phyloP scores from a whole-genome alignment of 1,284 basidiomycete genomes.

The Apiotrichum montevideense region DNA sequence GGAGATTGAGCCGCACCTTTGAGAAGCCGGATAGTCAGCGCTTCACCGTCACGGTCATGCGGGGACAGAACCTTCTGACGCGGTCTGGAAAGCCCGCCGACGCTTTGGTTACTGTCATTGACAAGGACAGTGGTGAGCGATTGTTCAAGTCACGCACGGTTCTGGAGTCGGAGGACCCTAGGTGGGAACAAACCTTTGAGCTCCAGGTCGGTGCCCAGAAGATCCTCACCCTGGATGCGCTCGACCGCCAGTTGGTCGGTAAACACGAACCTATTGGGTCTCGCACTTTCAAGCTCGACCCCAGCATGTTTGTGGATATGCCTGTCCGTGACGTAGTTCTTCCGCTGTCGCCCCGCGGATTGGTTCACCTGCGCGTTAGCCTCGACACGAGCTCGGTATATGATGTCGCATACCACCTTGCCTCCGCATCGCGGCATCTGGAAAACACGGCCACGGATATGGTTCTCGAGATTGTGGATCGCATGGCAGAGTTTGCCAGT shows the following conservation, averaged over 20 bases:
- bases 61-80: conserved; percentile 39
- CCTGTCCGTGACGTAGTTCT: conserved; percentile 35
- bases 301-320: conserved; percentile 23
- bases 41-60: conserved; percentile 34
- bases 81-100: conserved; percentile 36
- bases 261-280: conserved; percentile 43
- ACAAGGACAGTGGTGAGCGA: conserved; percentile 30
- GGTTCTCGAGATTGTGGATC: conserved; percentile 38
- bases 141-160: conserved; percentile 44
- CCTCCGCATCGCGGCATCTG: conserved; percentile 26
- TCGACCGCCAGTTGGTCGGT: conserved; percentile 43
- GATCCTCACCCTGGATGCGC: conserved; percentile 34
- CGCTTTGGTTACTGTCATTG: conserved; percentile 35
- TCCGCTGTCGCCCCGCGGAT: conserved; percentile 38
- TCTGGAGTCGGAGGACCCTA: conserved; percentile 40
- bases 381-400: conserved; percentile 40
- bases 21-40: conserved; percentile 17
- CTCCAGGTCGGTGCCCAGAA: conserved; percentile 28
- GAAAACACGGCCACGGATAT: conserved; percentile 38
- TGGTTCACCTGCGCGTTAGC: conserved; percentile 37
- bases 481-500: conserved; percentile 37
- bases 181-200: conserved; percentile 44
- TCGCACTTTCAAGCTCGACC: conserved; percentile 38
- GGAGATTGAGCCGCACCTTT: conserved; percentile 14
- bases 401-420: conserved; percentile 41